Evolutionary conservation across 176 grass and related monocot genomes (phyloP).

Genomic region (Eremochloa ophiuroides): DNA sequence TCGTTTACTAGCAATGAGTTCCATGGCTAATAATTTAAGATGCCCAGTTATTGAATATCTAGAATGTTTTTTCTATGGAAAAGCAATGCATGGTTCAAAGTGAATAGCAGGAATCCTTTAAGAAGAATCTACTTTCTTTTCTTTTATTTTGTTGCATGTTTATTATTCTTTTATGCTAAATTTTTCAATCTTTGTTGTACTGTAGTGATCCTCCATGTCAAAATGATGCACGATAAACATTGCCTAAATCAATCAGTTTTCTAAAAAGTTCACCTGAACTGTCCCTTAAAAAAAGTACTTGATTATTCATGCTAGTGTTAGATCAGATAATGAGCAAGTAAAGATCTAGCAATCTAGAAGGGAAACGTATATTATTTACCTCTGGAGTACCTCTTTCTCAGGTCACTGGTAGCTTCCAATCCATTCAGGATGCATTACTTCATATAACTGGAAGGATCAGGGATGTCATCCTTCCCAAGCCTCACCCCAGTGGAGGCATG

Average conservation of each 20-base stretch:
- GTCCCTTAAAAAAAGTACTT: neutral
- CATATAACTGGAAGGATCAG: constrained; percentile 67
- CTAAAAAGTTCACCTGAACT: neutral
- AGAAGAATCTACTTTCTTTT: neutral
- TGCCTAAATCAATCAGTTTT: constrained; percentile 7
- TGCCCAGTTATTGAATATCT: neutral
- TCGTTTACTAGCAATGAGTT: neutral
- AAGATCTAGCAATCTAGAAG: constrained; percentile 5
- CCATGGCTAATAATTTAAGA: neutral
- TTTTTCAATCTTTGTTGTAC: neutral
- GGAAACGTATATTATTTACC: constrained; percentile 8
- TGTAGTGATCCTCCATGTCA: neutral
- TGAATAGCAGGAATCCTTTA: neutral
- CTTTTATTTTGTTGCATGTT: neutral
- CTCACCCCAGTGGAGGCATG: constrained; percentile 44
- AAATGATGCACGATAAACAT: neutral
- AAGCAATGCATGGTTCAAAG: neutral
- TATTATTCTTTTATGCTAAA: neutral
- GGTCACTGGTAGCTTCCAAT: constrained; percentile 66
- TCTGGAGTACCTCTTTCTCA: constrained; percentile 32
- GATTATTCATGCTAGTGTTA: constrained; percentile 1
- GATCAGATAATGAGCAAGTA: neutral
- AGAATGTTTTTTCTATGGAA: neutral
- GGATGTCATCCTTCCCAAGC: constrained; percentile 53
- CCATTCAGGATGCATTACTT: constrained; percentile 65